These are phyloP conservation scores for Hirschfeldia incana DNA, from an alignment of 345 rosid genomes.

Conservation along the genomic window DNA sequence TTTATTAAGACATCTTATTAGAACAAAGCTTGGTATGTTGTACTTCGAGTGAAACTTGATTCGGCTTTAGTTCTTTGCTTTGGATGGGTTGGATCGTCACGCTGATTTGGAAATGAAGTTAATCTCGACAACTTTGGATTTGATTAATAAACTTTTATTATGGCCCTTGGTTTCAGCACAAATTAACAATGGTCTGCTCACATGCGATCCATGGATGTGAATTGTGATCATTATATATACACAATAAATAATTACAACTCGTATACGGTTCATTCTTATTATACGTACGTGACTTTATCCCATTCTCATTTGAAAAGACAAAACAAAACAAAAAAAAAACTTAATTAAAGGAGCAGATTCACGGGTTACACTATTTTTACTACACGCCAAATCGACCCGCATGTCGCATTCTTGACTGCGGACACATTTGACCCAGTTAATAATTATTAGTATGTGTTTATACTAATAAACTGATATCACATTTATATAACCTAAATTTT, in stretches of 20 bases:
- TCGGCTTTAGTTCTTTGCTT: neutral
- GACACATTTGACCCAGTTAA: neutral
- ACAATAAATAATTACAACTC: neutral
- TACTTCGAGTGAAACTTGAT: neutral
- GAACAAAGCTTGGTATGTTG: neutral
- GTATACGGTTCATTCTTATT: neutral
- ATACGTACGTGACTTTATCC: slow-evolving; percentile 6
- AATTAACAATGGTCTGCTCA: slow-evolving; percentile 5
- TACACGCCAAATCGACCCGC: slow-evolving; percentile 7
- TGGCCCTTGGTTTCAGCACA: slow-evolving; percentile 15
- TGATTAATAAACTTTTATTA: neutral
- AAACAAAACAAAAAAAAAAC: neutral
- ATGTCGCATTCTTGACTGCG: neutral
- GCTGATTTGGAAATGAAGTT: slow-evolving; percentile 1
- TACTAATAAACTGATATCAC: neutral
- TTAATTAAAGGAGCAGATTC: slow-evolving; percentile 19
- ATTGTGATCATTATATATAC: neutral
- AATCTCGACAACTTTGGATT: slow-evolving; percentile 10
- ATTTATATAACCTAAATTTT: neutral
- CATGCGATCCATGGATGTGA: slow-evolving; percentile 36
- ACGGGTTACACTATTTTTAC: slow-evolving; percentile 32
- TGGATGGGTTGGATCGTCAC: neutral
- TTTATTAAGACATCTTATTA: neutral
- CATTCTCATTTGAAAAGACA: neutral
- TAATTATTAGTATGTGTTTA: neutral